phyloP scores from a whole-genome alignment of 352 stramenopile genomes.

The Stephanocyclus meneghinianus region DNA sequence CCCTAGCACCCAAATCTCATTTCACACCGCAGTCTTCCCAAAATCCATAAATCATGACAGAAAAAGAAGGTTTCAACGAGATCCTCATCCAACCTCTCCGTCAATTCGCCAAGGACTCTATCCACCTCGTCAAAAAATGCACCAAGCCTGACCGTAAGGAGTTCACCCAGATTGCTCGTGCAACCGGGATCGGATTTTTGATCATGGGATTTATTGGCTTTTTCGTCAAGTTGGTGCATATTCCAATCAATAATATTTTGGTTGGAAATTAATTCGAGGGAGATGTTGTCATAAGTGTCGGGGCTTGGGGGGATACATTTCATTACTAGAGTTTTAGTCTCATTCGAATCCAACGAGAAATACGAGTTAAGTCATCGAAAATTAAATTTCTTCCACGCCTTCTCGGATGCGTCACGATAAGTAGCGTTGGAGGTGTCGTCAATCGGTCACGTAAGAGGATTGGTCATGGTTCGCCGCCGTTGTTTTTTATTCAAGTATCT shows the following conservation, averaged over 20 bases:
- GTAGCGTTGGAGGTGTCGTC: slow-evolving; percentile 80
- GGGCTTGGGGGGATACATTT: neutral
- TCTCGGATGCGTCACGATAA: slow-evolving; percentile 64
- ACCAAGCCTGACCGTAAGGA: slow-evolving; percentile 99
- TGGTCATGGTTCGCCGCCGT: slow-evolving; percentile 70
- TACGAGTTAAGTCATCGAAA: neutral
- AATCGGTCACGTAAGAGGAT: slow-evolving; percentile 70
- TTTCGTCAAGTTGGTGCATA: slow-evolving; percentile 99
- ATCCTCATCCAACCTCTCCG: slow-evolving; percentile 89
- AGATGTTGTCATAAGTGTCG: neutral
- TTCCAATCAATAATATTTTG: slow-evolving; percentile 89
- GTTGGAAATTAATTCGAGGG: slow-evolving; percentile 36
- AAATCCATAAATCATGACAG: slow-evolving; percentile 33
- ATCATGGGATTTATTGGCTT: slow-evolving; percentile 98
- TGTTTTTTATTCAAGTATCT: neutral
- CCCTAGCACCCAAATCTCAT: neutral
- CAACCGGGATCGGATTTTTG: slow-evolving; percentile 97
- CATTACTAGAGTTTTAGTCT: neutral
- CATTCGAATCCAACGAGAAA: neutral
- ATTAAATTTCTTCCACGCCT: neutral
- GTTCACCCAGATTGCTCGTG: slow-evolving; percentile 92
- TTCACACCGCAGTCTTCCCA: neutral
- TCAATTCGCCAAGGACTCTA: slow-evolving; percentile 93
- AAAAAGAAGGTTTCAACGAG: slow-evolving; percentile 86
- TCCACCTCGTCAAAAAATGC: slow-evolving; percentile 99